Conservation (phyloP, 495 filamentous ascomycete genomes). For the Aspergillus baeticus region DNA sequence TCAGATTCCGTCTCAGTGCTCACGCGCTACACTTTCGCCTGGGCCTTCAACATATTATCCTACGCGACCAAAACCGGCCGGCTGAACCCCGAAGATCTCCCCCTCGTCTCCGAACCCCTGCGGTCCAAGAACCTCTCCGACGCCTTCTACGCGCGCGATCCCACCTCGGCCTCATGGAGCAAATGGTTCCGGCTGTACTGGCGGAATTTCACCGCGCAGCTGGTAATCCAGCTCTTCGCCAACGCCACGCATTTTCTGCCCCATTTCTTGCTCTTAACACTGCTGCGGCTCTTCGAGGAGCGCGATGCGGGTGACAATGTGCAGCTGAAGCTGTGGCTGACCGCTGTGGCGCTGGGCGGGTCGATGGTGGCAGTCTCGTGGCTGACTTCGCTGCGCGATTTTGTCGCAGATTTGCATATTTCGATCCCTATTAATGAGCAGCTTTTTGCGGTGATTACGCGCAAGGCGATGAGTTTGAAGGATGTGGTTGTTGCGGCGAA, state of each 20-base stretch:
- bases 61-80: slow-evolving; percentile 52
- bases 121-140: slow-evolving; percentile 11
- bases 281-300: slow-evolving; percentile 15
- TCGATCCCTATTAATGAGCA: slow-evolving; percentile 16
- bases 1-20: slow-evolving; percentile 57
- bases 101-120: slow-evolving; percentile 18
- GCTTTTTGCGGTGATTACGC: slow-evolving; percentile 14
- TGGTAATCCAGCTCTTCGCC: slow-evolving; percentile 8
- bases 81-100: slow-evolving; percentile 57
- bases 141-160: not conserved
- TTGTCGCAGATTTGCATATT: slow-evolving; percentile 13
- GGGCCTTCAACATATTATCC: slow-evolving; percentile 50
- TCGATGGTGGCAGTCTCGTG: slow-evolving; percentile 13
- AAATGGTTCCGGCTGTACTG: slow-evolving; percentile 14
- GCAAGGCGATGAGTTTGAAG: slow-evolving; percentile 12
- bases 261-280: slow-evolving; percentile 5
- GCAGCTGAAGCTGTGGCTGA: slow-evolving; percentile 11
- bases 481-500: slow-evolving; percentile 7
- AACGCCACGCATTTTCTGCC: slow-evolving; percentile 8
- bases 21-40: slow-evolving; percentile 57
- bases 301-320: slow-evolving; percentile 13
- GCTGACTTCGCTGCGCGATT: slow-evolving; percentile 13
- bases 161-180: slow-evolving; percentile 2
- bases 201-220: slow-evolving; percentile 2
- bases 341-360: slow-evolving; percentile 8